phyloP scores from a whole-genome alignment of 2,329 filamentous ascomycete species.

The Emmonsia crescens region DNA sequence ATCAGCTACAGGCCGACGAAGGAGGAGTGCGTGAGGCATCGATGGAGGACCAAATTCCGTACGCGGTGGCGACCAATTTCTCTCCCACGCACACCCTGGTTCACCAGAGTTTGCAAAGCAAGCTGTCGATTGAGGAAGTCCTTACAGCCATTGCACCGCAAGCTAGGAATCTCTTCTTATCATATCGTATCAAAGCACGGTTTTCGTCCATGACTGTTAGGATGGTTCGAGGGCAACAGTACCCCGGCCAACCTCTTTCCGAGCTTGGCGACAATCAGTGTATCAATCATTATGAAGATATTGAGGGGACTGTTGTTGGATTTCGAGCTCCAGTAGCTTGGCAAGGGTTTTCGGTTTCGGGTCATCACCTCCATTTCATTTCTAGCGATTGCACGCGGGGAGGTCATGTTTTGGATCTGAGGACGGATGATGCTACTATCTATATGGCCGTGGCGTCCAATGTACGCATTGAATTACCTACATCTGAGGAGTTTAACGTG shows the following conservation, averaged over 20 bases:
- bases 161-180: conserved; percentile 20
- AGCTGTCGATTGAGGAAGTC: conserved; percentile 15
- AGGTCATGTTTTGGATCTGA: conserved; percentile 33
- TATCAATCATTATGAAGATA: conserved; percentile 27
- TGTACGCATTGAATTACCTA: conserved; percentile 32
- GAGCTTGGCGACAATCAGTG: conserved; percentile 32
- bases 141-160: conserved; percentile 15
- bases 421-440: conserved; percentile 23
- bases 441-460: conserved; percentile 28
- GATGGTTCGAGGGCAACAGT: conserved; percentile 21
- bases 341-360: conserved; percentile 33
- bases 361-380: conserved; percentile 35
- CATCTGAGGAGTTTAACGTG: conserved; percentile 29
- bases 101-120: conserved; percentile 13
- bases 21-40: conserved; percentile 25
- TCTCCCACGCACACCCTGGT: conserved; percentile 16
- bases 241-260: conserved; percentile 20
- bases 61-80: conserved; percentile 25
- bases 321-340: conserved; percentile 32
- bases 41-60: conserved; percentile 29
- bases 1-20: conserved; percentile 31
- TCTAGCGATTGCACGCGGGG: conserved; percentile 25
- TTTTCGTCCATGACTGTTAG: conserved; percentile 20
- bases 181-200: conserved; percentile 18
- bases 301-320: conserved; percentile 33